Conservation (phyloP, 805 yeast species). For the Ogataea nitratoaversa region DNA sequence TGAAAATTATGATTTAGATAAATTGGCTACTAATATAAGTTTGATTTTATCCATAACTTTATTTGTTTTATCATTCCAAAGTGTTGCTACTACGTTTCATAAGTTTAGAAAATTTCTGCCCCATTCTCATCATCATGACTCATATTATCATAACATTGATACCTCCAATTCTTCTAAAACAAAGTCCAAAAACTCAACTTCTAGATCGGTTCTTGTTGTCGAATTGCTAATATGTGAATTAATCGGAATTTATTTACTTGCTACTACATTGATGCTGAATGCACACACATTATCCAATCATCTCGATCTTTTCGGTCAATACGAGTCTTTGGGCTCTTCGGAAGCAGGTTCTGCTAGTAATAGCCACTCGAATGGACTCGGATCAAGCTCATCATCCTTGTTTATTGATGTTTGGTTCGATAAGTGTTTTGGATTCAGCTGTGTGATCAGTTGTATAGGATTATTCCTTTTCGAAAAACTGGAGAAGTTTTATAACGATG, state of each 20-base stretch:
- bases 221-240: conserved; percentile 40
- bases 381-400: too few relatives aligned
- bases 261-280: conserved; percentile 47
- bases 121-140: background rate
- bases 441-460: conserved; percentile 31
- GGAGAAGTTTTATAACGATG: conserved; percentile 20
- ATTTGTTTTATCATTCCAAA: conserved; percentile 60
- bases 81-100: conserved; percentile 56
- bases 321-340: conserved; percentile 22
- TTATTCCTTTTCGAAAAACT: conserved; percentile 23
- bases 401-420: conserved; percentile 52
- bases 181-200: too few relatives aligned
- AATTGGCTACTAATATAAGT: conserved; percentile 41
- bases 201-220: conserved; percentile 19
- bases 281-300: conserved; percentile 42
- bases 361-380: too few relatives aligned
- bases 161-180: too few relatives aligned
- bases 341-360: conserved; percentile 1
- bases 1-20: conserved; percentile 32
- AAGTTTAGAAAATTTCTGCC: conserved; percentile 36
- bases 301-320: conserved; percentile 38
- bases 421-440: conserved; percentile 43
- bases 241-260: conserved; percentile 46
- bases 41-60: conserved; percentile 54
- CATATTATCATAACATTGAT: conserved; percentile 29